Percentiles rank a stretch among this genome's conserved stretches.
phyloP scores from a whole-genome alignment of 371 early-diverging fungal species.

The Dinochytrium kinnereticum region DNA sequence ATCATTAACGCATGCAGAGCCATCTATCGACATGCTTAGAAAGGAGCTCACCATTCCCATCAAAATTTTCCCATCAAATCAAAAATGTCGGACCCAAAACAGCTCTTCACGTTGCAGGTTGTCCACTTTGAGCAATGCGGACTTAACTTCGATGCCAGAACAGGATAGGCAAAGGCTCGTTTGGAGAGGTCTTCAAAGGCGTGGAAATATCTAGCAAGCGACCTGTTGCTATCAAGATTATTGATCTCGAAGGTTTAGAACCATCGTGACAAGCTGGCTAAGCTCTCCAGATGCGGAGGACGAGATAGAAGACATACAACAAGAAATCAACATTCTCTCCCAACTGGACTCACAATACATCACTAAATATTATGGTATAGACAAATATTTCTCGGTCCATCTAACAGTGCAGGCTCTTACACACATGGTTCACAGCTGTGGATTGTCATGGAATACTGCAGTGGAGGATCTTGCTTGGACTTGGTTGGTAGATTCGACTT shows the following conservation, averaged over 20 bases:
- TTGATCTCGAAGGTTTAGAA: slow-evolving; percentile 54
- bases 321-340: slow-evolving; percentile 95
- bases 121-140: not conserved
- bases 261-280: not conserved
- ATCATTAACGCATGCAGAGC: not conserved
- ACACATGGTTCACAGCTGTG: slow-evolving; percentile 39
- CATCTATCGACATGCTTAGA: no score
- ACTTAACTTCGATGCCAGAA: slow-evolving; percentile 20
- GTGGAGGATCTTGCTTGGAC: slow-evolving; percentile 54
- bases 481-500: slow-evolving; percentile 53
- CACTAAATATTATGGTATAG: slow-evolving; percentile 76
- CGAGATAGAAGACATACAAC: slow-evolving; percentile 97
- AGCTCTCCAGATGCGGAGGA: slow-evolving; percentile 81
- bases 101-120: not conserved
- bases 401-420: slow-evolving; percentile 11
- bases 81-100: not conserved
- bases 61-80: not conserved
- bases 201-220: slow-evolving; percentile 33
- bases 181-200: slow-evolving; percentile 54
- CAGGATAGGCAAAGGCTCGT: slow-evolving; percentile 46
- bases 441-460: slow-evolving; percentile 62
- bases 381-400: slow-evolving; percentile 21
- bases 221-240: slow-evolving; percentile 59
- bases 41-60: not conserved
- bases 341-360: slow-evolving; percentile 90